phyloP scores from a whole-genome alignment of 2,329 filamentous ascomycete species.

The Botrytis fabae region DNA sequence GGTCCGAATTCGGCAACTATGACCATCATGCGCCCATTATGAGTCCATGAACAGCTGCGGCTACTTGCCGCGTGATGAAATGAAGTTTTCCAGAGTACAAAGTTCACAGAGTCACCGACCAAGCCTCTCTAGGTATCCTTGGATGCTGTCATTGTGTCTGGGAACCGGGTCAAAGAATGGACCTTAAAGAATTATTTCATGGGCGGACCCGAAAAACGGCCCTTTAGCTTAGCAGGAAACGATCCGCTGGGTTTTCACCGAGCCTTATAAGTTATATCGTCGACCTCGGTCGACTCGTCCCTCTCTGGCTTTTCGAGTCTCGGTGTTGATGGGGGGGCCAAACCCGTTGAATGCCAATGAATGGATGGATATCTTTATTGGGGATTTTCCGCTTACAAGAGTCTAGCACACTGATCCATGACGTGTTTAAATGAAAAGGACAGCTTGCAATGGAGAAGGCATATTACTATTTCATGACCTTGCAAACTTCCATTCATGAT shows the following conservation, averaged over 20 bases:
- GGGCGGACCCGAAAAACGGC: neutral
- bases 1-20: conserved; percentile 10
- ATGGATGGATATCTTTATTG: neutral
- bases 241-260: conserved; percentile 4
- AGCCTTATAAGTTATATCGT: neutral
- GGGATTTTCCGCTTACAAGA: neutral
- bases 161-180: neutral
- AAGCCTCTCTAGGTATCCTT: neutral
- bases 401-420: neutral
- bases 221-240: conserved; percentile 11
- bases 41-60: conserved; percentile 15
- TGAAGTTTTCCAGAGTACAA: conserved; percentile 13
- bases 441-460: conserved; percentile 2
- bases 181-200: neutral
- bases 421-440: conserved; percentile 20
- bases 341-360: neutral
- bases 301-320: neutral
- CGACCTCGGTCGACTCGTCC: neutral
- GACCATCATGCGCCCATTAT: conserved; percentile 22
- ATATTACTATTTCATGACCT: neutral
- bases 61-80: conserved; percentile 18
- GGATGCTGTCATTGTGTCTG: neutral
- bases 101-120: neutral
- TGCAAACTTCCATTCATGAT: neutral
- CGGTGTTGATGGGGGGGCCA: neutral